A percentile compares a stretch with the other conserved stretches of the same genome.
phyloP scores from a whole-genome alignment of 352 stramenopile species.

The Globisporangium echinulatum region DNA sequence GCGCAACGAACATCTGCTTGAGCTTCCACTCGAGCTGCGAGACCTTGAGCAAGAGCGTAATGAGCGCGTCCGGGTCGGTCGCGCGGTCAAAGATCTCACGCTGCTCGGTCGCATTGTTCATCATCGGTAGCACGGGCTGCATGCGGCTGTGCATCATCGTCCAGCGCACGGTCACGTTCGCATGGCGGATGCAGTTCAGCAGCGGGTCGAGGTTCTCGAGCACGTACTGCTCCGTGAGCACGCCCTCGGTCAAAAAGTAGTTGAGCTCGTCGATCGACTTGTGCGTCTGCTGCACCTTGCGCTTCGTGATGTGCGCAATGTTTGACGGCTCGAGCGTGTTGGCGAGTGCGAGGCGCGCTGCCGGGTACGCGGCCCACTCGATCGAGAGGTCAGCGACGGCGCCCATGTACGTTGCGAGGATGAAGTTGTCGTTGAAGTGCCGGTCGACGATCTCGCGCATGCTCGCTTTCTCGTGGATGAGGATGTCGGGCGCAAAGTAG shows the following conservation, averaged over 20 bases:
- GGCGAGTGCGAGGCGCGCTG: constrained; percentile 83
- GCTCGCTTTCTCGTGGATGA: constrained; percentile 88
- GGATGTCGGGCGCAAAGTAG: constrained; percentile 90
- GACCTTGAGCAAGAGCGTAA: constrained; percentile 90
- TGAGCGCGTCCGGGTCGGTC: constrained; percentile 80
- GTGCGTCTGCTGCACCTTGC: constrained; percentile 81
- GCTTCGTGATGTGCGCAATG: constrained; percentile 85
- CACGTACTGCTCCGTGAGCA: constrained; percentile 91
- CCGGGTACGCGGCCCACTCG: constrained; percentile 89
- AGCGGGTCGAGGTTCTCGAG: constrained; percentile 89
- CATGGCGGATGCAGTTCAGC: constrained; percentile 88
- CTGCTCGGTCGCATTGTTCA: constrained; percentile 78
- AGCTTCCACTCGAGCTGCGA: constrained; percentile 94
- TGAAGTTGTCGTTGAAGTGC: constrained; percentile 96
- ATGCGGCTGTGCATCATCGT: constrained; percentile 92
- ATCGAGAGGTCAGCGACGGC: constrained; percentile 89
- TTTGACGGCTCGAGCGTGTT: constrained; percentile 86
- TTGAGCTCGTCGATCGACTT: constrained; percentile 87
- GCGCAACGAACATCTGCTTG: constrained; percentile 89
- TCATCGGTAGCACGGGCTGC: constrained; percentile 81
- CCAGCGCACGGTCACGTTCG: constrained; percentile 93
- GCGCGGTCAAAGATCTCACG: constrained; percentile 79
- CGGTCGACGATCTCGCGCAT: constrained; percentile 95
- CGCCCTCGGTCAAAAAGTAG: constrained; percentile 88
- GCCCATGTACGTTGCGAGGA: constrained; percentile 94